Evolutionary conservation across 164 flowering plant species (phyloP).

Genomic region (Nelumbo lutea): DNA sequence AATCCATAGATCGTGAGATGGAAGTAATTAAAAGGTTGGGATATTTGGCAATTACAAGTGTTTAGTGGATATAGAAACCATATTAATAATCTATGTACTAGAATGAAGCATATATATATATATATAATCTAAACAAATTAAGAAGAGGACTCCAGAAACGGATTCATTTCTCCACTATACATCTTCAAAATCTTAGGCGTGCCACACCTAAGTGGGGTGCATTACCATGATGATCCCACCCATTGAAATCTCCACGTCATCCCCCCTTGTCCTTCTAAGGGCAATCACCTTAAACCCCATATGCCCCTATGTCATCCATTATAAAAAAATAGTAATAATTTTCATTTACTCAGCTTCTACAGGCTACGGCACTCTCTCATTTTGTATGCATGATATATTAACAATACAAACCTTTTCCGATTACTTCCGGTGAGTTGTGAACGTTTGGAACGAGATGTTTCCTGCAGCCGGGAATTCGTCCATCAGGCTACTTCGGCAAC

Average conservation of each 20-base stretch:
- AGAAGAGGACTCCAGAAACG: too few species aligned
- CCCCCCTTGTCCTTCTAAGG: background rate
- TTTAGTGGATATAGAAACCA: too few species aligned
- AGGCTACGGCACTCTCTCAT: background rate
- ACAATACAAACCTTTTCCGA: constrained; percentile 1
- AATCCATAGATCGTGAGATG: too few species aligned
- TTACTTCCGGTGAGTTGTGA: constrained; percentile 51
- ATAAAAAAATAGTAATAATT: background rate
- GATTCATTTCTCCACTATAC: background rate
- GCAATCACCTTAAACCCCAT: background rate
- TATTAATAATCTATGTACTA: too few species aligned
- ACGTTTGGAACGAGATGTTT: constrained; percentile 65
- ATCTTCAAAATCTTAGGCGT: constrained; percentile 1
- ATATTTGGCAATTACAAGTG: too few species aligned
- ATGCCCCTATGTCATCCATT: background rate
- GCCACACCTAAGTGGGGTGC: background rate
- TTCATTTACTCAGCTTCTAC: background rate
- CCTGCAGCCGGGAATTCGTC: constrained; percentile 75
- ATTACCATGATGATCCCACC: constrained; percentile 1
- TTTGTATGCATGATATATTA: background rate
- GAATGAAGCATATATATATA: too few species aligned
- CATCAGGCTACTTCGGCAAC: constrained; percentile 40
- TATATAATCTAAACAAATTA: too few species aligned
- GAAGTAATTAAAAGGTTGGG: too few species aligned
- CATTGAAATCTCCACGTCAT: background rate